phyloP scores from a whole-genome alignment of 305 asterid species.

The Plantago lanceolata region DNA sequence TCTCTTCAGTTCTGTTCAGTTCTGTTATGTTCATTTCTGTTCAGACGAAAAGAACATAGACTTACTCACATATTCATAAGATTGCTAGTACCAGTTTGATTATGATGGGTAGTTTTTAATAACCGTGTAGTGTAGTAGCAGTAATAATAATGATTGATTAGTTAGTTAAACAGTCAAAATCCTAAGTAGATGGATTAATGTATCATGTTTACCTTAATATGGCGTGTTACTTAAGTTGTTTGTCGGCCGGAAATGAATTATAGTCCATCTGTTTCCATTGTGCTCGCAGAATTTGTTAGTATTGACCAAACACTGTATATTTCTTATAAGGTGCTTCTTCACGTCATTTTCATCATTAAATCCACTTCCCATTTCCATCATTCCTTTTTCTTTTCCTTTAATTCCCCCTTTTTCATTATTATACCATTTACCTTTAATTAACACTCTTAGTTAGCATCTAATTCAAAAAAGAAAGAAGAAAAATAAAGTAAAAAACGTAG shows the following conservation, averaged over 20 bases:
- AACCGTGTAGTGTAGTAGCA: too few species aligned
- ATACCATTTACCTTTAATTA: constrained; percentile 18
- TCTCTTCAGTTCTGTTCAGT: too few species aligned
- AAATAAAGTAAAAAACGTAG: background rate
- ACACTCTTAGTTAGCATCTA: background rate
- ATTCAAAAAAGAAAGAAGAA: background rate
- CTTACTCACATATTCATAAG: too few species aligned
- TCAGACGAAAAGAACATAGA: too few species aligned
- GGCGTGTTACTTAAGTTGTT: background rate
- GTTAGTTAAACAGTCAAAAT: constrained; percentile 5
- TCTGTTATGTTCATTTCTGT: too few species aligned
- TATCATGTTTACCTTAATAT: background rate
- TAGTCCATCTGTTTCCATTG: background rate
- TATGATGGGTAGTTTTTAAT: too few species aligned
- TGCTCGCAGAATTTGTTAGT: constrained; percentile 1
- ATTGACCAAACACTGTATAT: constrained; percentile 1
- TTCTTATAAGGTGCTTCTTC: background rate
- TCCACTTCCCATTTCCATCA: constrained; percentile 15
- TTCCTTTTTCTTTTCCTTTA: constrained; percentile 1
- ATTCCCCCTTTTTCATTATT: background rate
- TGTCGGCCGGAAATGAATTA: constrained; percentile 6
- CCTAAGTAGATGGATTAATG: background rate
- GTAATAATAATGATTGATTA: background rate
- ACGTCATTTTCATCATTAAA: constrained; percentile 20
- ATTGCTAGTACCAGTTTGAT: too few species aligned